phyloP scores from a whole-genome alignment of 805 yeast genomes.

The Jamesozyma spencerorum region DNA sequence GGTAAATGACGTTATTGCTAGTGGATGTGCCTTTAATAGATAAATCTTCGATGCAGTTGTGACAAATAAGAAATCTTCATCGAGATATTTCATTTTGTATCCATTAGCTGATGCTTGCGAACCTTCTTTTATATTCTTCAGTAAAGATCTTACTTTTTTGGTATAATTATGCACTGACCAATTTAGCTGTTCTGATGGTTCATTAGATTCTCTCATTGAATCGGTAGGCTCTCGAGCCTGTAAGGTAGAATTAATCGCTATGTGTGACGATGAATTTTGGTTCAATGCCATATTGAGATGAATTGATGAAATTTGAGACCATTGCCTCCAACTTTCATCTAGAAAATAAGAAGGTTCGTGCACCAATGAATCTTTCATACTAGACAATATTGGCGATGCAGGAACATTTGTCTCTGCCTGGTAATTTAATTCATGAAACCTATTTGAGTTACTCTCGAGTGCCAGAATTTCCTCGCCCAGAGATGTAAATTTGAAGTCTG shows the following conservation, averaged over 20 bases:
- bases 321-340: too few relatives aligned
- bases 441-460: neutral
- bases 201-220: too few relatives aligned
- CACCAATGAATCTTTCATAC: neutral
- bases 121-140: conserved; percentile 4
- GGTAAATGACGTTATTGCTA: conserved; percentile 18
- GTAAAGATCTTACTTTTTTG: conserved; percentile 11
- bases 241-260: too few relatives aligned
- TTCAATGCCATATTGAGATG: too few relatives aligned
- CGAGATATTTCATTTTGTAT: conserved; percentile 9
- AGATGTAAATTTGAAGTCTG: conserved; percentile 1
- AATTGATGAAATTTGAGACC: too few relatives aligned
- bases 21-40: conserved; percentile 17
- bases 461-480: neutral
- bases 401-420: neutral
- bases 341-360: neutral
- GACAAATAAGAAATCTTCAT: conserved; percentile 15
- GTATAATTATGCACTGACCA: conserved; percentile 17
- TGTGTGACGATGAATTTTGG: neutral
- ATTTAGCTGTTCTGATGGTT: conserved; percentile 3
- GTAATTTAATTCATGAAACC: neutral
- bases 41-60: conserved; percentile 10
- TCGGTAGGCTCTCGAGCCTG: too few relatives aligned
- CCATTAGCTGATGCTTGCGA: conserved; percentile 9
- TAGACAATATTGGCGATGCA: neutral